Conservation (phyloP, 1,284 basidiomycete species). For the Peniophora sp. region DNA sequence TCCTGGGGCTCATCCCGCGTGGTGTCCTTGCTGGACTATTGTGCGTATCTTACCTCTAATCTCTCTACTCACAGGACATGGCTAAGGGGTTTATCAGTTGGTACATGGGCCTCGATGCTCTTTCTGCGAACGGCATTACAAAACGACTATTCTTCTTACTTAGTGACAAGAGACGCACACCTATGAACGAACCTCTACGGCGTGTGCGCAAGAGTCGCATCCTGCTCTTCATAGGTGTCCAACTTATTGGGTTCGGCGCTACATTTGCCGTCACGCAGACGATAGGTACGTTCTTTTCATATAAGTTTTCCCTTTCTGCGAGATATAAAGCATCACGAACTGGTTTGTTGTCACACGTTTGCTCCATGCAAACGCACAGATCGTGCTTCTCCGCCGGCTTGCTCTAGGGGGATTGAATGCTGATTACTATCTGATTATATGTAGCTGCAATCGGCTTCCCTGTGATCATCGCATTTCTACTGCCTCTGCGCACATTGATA, state of each 20-base stretch:
- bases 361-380: too few relatives aligned
- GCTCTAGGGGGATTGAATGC: too few relatives aligned
- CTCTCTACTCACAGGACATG: background rate
- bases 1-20: constrained; percentile 71
- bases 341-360: constrained; percentile 1
- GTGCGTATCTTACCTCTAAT: constrained; percentile 30
- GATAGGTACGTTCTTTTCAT: constrained; percentile 47
- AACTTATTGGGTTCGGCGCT: constrained; percentile 82
- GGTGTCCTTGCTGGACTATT: constrained; percentile 72
- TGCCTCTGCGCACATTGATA: constrained; percentile 73
- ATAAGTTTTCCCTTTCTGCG: background rate
- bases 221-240: constrained; percentile 70
- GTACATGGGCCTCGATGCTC: constrained; percentile 86
- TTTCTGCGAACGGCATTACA: constrained; percentile 81
- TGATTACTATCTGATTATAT: too few relatives aligned
- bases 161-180: constrained; percentile 61
- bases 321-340: background rate
- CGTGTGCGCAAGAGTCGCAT: constrained; percentile 73
- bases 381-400: too few relatives aligned
- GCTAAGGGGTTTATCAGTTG: constrained; percentile 39
- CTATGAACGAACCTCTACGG: constrained; percentile 61
- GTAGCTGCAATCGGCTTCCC: constrained; percentile 88
- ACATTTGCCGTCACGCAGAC: constrained; percentile 93
- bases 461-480: constrained; percentile 79
- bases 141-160: constrained; percentile 79